Evolutionary conservation across 495 filamentous ascomycete genomes (phyloP).

Genomic region (Recurvomyces mirabilis): DNA sequence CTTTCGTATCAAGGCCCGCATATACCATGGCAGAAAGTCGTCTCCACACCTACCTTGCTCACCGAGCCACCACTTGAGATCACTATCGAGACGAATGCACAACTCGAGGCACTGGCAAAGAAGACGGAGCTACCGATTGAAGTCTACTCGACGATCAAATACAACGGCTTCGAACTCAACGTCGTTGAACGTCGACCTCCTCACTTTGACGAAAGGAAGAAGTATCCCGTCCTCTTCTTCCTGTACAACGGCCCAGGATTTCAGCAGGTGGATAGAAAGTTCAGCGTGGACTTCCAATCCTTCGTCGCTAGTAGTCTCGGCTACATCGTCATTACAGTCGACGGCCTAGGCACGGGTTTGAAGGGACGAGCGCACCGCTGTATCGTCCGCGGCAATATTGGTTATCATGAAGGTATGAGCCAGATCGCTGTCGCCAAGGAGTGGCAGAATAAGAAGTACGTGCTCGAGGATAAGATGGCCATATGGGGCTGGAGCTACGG

Average conservation of each 20-base stretch:
- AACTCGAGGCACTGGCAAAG: conserved; percentile 54
- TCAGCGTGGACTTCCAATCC: conserved; percentile 78
- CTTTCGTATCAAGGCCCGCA: conserved; percentile 72
- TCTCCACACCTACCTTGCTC: conserved; percentile 57
- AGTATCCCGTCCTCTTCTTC: conserved; percentile 89
- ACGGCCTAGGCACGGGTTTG: conserved; percentile 85
- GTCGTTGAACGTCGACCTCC: conserved; percentile 83
- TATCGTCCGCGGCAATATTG: conserved; percentile 71
- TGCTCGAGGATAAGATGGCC: conserved; percentile 68
- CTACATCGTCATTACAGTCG: conserved; percentile 93
- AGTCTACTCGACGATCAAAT: conserved; percentile 71
- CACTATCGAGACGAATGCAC: conserved; percentile 61
- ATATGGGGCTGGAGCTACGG: conserved; percentile 99
- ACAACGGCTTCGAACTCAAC: conserved; percentile 69
- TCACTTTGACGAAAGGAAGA: conserved; percentile 73
- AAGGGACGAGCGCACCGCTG: conserved; percentile 76
- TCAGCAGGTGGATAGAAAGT: conserved; percentile 71
- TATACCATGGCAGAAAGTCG: conserved; percentile 85
- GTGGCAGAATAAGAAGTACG: conserved; percentile 72
- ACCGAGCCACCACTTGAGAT: too few relatives aligned
- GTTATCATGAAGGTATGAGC: conserved; percentile 73
- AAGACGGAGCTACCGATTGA: conserved; percentile 74
- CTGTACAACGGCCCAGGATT: conserved; percentile 88
- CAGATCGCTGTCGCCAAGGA: conserved; percentile 85
- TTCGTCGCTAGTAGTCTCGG: conserved; percentile 77